Evolutionary conservation across 1,284 basidiomycete species (phyloP).

Genomic region (Cryptococcus maquisensis): DNA sequence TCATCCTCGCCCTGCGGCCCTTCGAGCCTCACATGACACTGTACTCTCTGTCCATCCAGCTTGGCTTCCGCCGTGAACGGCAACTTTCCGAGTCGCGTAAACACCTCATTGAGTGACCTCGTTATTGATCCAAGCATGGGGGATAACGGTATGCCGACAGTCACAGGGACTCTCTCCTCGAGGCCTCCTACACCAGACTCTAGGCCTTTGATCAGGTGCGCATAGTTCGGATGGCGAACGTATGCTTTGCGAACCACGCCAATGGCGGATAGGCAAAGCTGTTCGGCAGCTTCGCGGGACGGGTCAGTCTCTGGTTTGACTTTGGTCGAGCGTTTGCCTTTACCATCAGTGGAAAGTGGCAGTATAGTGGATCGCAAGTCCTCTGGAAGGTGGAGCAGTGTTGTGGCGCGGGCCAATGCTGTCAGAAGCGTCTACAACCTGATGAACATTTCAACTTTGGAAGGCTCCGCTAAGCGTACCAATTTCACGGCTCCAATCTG

Average conservation of each 20-base stretch:
- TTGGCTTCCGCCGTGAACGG: constrained; percentile 77
- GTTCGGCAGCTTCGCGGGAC: constrained; percentile 53
- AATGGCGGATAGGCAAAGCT: constrained; percentile 58
- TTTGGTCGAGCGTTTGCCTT: constrained; percentile 51
- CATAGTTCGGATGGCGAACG: constrained; percentile 84
- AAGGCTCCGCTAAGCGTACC: constrained; percentile 14
- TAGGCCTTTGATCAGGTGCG: constrained; percentile 66
- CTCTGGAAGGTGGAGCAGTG: constrained; percentile 53
- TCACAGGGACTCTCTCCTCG: constrained; percentile 63
- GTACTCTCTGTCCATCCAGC: constrained; percentile 82
- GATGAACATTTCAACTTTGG: not conserved
- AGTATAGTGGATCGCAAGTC: constrained; percentile 49
- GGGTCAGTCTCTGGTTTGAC: constrained; percentile 48
- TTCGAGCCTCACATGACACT: constrained; percentile 63
- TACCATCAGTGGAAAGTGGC: constrained; percentile 33
- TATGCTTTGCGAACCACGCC: constrained; percentile 68
- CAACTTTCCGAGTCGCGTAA: constrained; percentile 61
- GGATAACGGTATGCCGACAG: constrained; percentile 59
- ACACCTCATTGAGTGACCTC: constrained; percentile 78
- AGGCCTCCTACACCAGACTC: constrained; percentile 60
- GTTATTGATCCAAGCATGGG: constrained; percentile 57
- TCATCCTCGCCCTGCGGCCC: constrained; percentile 44
- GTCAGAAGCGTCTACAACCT: constrained; percentile 61
- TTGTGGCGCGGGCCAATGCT: constrained; percentile 75
- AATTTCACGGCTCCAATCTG: constrained; percentile 83